Evolutionary conservation across 2,329 filamentous ascomycete genomes (phyloP), one percentile per base, ranked within the genome.

Genomic region (Epichloe typhina): DNA sequence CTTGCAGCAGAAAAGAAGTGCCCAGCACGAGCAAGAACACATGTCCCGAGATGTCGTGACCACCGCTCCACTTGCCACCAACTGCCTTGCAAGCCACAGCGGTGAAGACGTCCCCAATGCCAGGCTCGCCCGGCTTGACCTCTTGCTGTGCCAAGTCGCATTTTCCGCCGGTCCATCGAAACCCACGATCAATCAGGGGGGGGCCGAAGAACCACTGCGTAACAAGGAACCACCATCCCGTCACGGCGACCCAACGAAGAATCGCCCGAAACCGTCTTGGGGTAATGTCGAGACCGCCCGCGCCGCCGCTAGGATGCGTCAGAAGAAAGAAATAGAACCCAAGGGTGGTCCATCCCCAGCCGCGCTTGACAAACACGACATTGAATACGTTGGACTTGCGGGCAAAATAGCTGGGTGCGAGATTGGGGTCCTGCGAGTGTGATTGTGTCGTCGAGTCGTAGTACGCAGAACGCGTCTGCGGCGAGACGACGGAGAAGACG

Each of bases 201-300:
- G 93, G 83, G 0, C 93, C 93, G 61, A 98, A 96, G 66, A 83
- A 97, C 93, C 93, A 97, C 72, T 97, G 93, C 56, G 93, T 98
- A 17, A 93, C 82, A 39, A 88, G 70, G 41, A 88, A 73, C 93
- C 93, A 98, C 68, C 83, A 84, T 1, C 69, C 61, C 8, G 93
- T 97, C 0, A 88, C 79, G 8, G 84, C 69, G 0, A 57, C 71
- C 74, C 88, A 98, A 46, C 93, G 77, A 21, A 83, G 47, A 1
- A 72, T 61, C 0, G 86, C 88, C 52, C 81, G 76, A 11, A 77
- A 49, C 59, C 54, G 69, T 72, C 55, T 66, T 61, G 54, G 50
- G 5, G 64, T 54, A 37, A 65, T 52, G n/a, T 59, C 55, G 2
- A 53, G n/a, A 49, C 50, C 46, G 54, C 53, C 13, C 50, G 42